Base-by-base conservation (phyloP, 179 eudicot species). In the Sideroxylon spinosum region DNA sequence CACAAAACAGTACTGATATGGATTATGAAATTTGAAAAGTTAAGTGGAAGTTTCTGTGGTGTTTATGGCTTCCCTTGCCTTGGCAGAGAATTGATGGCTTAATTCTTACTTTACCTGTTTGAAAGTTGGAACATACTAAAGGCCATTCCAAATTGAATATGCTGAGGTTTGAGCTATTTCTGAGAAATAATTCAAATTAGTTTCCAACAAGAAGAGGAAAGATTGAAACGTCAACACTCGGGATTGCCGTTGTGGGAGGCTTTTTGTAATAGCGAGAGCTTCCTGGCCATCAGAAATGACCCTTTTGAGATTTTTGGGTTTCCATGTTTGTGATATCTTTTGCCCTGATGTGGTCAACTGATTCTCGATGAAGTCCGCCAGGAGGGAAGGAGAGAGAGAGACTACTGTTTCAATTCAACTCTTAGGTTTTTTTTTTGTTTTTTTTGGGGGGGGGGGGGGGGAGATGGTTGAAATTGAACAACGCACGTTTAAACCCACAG, bases 1-100 rank as follows among this genome's bases (percentile, higher is more conserved):
- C 37, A n/a, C 79, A 87, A 8, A 90, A 87, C 64, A 82, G 83
- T 20, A 86, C 95, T 5, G 97, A 93, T 22, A 87, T 88, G 48
- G 98, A 95, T 85, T 90, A 93, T 78, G 93, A 89, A 71, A 75
- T 89, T 78, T 95, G 87, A 94, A 73, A 68, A 52, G 48, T 49
- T 50, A 0, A 53, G 19, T 65, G 60, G 71, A 50, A 75, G 23
- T 4, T 49, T 52, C 8, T 64, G 69, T 11, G 23, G 32, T 9
- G 6, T 20, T 23, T 9, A 26, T 48, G 57, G n/a, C 68, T 61
- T 44, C 6, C 7, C 78, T 62, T 48, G 44, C 16, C 37, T 25
- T 20, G 32, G 16, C 52, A 20, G 23, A 55, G 17, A 48, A 57
- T 44, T 37, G 48, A 73, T 29, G 52, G 70, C 68, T 48, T 22